Percentiles rank a stretch among this genome's conserved stretches.
phyloP scores from a whole-genome alignment of 2,329 filamentous ascomycete genomes.

The Rhynchosporium graminicola region DNA sequence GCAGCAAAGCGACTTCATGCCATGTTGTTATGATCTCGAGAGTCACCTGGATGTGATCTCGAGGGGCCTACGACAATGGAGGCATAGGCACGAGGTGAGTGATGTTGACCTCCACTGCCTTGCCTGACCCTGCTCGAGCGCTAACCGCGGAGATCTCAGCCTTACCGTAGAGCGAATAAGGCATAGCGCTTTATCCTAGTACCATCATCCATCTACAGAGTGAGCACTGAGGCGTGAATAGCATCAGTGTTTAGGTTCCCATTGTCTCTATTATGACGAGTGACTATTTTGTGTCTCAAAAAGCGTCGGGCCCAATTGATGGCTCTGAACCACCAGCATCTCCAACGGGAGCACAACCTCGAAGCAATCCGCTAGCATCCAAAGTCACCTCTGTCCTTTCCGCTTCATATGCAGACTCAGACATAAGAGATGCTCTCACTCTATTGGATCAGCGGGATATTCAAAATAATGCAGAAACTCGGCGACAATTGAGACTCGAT shows the following conservation, averaged over 20 bases:
- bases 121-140: slow-evolving; percentile 1
- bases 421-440: slow-evolving; percentile 81
- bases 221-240: background rate
- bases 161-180: slow-evolving; percentile 21
- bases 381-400: slow-evolving; percentile 86
- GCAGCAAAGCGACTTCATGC: slow-evolving; percentile 20
- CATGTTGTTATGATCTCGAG: slow-evolving; percentile 28
- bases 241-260: background rate
- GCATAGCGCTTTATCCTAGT: slow-evolving; percentile 8
- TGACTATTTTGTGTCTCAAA: slow-evolving; percentile 36
- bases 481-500: slow-evolving; percentile 77
- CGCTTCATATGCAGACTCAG: slow-evolving; percentile 86
- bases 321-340: slow-evolving; percentile 31
- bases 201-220: background rate
- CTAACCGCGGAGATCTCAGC: slow-evolving; percentile 25
- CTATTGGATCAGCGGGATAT: slow-evolving; percentile 73
- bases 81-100: slow-evolving; percentile 24
- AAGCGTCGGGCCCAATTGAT: slow-evolving; percentile 32
- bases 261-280: slow-evolving; percentile 27
- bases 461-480: slow-evolving; percentile 73
- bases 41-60: slow-evolving; percentile 26
- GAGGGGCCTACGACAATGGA: slow-evolving; percentile 15
- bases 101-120: slow-evolving; percentile 12
- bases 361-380: slow-evolving; percentile 67
- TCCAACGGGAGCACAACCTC: slow-evolving; percentile 34